phyloP scores from a whole-genome alignment of 768 basidiomycete genomes.

The Goffeauzyma gilvescens region DNA sequence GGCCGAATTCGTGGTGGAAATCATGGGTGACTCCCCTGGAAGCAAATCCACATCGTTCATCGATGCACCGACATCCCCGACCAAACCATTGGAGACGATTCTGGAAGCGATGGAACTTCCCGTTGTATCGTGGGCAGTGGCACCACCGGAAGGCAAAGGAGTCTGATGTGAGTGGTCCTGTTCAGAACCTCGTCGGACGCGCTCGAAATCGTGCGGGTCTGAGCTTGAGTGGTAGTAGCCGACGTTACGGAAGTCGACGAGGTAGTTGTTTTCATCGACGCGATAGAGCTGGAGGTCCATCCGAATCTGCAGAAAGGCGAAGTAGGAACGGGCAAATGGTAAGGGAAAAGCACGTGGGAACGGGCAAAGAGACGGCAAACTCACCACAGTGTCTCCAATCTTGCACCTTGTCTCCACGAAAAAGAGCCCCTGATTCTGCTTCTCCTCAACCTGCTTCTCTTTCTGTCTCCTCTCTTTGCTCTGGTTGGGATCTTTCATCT shows the following conservation, averaged over 20 bases:
- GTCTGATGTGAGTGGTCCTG: constrained; percentile 1
- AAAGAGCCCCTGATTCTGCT: constrained; percentile 44
- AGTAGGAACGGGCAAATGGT: constrained; percentile 1
- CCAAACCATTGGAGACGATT: too few species aligned
- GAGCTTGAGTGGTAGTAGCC: constrained; percentile 48
- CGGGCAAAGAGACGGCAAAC: constrained; percentile 31
- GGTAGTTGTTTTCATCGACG: constrained; percentile 86
- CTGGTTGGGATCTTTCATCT: constrained; percentile 40
- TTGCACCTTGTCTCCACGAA: constrained; percentile 83
- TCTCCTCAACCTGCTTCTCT: constrained; percentile 30
- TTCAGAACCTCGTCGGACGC: constrained; percentile 45
- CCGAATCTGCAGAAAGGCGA: constrained; percentile 43
- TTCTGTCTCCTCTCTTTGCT: constrained; percentile 36
- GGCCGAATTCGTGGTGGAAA: too few species aligned
- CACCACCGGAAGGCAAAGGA: not conserved
- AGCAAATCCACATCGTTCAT: too few species aligned
- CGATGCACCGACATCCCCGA: too few species aligned
- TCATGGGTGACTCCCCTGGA: too few species aligned
- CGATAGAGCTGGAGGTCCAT: constrained; percentile 97
- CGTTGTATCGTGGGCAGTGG: constrained; percentile 3
- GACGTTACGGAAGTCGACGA: constrained; percentile 96
- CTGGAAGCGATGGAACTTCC: not conserved
- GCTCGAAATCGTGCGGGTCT: constrained; percentile 38
- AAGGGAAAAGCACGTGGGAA: too few species aligned
- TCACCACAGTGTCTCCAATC: constrained; percentile 76